Evolutionary conservation across 768 basidiomycete species (phyloP), one percentile per base, ranked within the genome.

Genomic region (Hygrophoropsis aurantiaca): DNA sequence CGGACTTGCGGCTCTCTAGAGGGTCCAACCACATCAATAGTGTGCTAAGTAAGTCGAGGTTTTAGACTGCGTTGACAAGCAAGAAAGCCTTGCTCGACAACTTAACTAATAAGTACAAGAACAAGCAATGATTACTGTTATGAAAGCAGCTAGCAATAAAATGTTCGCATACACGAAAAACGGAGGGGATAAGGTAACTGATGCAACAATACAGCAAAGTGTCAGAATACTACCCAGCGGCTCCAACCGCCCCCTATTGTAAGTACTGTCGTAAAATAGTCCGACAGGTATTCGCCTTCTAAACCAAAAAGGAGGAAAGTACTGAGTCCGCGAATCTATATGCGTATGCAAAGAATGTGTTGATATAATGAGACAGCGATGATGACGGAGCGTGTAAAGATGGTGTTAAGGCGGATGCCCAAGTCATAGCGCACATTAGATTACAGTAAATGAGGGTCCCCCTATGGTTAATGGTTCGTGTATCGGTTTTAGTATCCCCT

Each of bases 291-390:
- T 46, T 46, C 25, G 33, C 35, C 36, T 33, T 35, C n/a, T 13
- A 19, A 15, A 23, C 26, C 39, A 30, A 21, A 40, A 21, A 42
- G 41, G 27, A 34, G 16, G 26, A 10, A 37, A 37, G 24, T 25
- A 6, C 27, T 30, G 42, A 40, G 47, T 55, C 48, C 42, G 53
- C 50, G 47, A 39, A 41, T 23, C 35, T 34, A 16, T 44, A 51
- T 46, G 25, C 35, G n/a, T 19, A 38, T 16, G 5, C 35, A 23
- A 44, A 19, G 27, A 42, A 47, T 25, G 32, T 13, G n/a, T n/a
- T n/a, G 45, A 62, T 44, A 57, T 42, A 50, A 40, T 43, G 50
- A 30, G 27, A 50, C 53, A 51, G 37, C 26, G 18, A 49, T 44
- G 40, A 48, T 44, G 54, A 26, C 37, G 32, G 21, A 38, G 39